Percentiles rank a stretch among this genome's conserved stretches.
phyloP scores from a whole-genome alignment of 257 asterid species.

The Osmanthus fragrans region DNA sequence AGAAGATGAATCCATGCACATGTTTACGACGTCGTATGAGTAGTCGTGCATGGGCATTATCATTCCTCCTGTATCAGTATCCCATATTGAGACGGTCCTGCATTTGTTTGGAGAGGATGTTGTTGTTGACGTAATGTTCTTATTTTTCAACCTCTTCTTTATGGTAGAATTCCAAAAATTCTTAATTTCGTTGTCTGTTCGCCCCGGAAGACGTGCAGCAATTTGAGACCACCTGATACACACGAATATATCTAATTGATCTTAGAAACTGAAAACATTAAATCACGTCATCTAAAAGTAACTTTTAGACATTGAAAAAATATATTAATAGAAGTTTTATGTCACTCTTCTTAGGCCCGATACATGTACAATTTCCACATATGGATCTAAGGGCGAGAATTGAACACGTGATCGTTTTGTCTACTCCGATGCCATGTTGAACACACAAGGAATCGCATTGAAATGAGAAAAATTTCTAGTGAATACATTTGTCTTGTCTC shows the following conservation, averaged over 20 bases:
- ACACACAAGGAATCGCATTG: too few relatives aligned
- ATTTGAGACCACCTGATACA: constrained; percentile 84
- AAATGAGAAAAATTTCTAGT: too few relatives aligned
- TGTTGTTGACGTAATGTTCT: constrained; percentile 2
- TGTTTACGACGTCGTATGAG: constrained; percentile 30
- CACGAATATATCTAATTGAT: background rate
- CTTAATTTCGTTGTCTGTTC: constrained; percentile 92
- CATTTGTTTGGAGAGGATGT: constrained; percentile 49
- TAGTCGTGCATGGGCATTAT: constrained; percentile 66
- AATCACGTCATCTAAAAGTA: background rate
- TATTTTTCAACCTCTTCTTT: constrained; percentile 64
- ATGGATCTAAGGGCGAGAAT: too few relatives aligned
- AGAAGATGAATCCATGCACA: constrained; percentile 59
- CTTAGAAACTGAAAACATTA: background rate
- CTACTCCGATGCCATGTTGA: too few relatives aligned
- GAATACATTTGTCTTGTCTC: too few relatives aligned
- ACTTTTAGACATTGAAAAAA: background rate
- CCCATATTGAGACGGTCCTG: constrained; percentile 45
- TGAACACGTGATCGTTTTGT: too few relatives aligned
- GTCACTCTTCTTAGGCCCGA: too few relatives aligned
- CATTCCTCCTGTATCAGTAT: constrained; percentile 14
- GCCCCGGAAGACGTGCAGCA: constrained; percentile 88
- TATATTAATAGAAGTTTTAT: too few relatives aligned
- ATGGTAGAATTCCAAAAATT: constrained; percentile 91
- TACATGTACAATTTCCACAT: too few relatives aligned